Conservation (phyloP, 73 alveolate species). For the Uronychia setigera region DNA sequence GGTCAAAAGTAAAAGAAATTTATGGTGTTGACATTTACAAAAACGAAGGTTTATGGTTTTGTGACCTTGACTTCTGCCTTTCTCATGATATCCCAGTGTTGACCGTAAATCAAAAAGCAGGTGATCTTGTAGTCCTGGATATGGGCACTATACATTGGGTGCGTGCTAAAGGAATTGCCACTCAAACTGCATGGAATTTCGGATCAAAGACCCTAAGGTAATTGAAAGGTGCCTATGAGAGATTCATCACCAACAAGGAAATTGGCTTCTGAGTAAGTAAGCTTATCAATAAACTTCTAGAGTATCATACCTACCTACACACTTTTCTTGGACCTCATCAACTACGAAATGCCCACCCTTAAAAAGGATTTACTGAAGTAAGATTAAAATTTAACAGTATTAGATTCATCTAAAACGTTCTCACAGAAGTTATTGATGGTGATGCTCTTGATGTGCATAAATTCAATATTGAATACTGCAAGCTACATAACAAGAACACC, state of each 20-base stretch:
- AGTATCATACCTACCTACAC: conserved; percentile 58
- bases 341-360: conserved; percentile 36
- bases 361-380: background rate
- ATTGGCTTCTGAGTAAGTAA: conserved; percentile 31
- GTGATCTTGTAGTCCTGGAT: conserved; percentile 73
- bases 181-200: conserved; percentile 80
- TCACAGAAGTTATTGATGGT: background rate
- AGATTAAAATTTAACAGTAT: background rate
- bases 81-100: conserved; percentile 52
- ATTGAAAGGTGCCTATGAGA: conserved; percentile 49
- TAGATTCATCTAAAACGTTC: background rate
- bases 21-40: conserved; percentile 55
- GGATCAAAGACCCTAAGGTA: conserved; percentile 47
- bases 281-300: background rate
- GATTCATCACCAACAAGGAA: conserved; percentile 55
- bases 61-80: conserved; percentile 54
- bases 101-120: conserved; percentile 46
- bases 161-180: conserved; percentile 60
- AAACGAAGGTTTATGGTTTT: conserved; percentile 74
- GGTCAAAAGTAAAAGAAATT: conserved; percentile 35
- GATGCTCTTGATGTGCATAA: background rate
- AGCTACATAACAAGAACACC: background rate
- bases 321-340: conserved; percentile 58
- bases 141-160: conserved; percentile 84
- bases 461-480: background rate